Evolutionary conservation across 2,329 filamentous ascomycete species (phyloP), one percentile per base, ranked within the genome.

Genomic region (Sclerotinia spermophila): DNA sequence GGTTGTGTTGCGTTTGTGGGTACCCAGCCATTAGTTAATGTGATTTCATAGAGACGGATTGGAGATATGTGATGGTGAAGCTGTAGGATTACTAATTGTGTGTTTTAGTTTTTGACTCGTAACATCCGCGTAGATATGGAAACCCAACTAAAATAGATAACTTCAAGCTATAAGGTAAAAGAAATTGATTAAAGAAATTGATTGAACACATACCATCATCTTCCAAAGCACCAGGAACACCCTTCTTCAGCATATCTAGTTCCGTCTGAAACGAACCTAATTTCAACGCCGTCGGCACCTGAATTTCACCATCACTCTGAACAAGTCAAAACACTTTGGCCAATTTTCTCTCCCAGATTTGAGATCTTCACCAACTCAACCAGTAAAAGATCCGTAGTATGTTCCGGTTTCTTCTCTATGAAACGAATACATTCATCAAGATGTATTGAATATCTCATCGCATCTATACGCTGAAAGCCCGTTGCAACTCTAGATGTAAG

Each of bases 31-130:
- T 45, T 35, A 13, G 44, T 53, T 11, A 69, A 48, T 6, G 67
- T 30, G 33, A 68, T 30, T 58, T 70, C 68, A 30, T 70, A 58
- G 51, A 70, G 59, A 38, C 60, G 68, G 15, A 66, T 66, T 21
- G 68, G n/a, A 33, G 60, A 33, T 24, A 66, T 38, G 11, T 66
- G 40, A 53, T 70, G 68, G 60, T 67, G 68, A 30, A 67, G 53
- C 66, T 58, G 61, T 53, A 70, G 33, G 21, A 66, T 56, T 40
- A 66, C 68, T 67, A 30, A 8, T 59, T n/a, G 24, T 13, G 21
- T 10, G 51, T n/a, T 7, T 69, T 19, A 42, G 27, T 45, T 2
- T 5, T 24, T 30, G 19, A 7, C 17, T 44, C 5, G 45, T 17
- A 17, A 53, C 21, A 19, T 24, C 38, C 5, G 15, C 4, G 6